Percentiles rank a stretch among this genome's conserved stretches.
These are phyloP conservation scores for Metschnikowia kofuensis DNA, from an alignment of 805 yeast genomes.

Conservation along the genomic window DNA sequence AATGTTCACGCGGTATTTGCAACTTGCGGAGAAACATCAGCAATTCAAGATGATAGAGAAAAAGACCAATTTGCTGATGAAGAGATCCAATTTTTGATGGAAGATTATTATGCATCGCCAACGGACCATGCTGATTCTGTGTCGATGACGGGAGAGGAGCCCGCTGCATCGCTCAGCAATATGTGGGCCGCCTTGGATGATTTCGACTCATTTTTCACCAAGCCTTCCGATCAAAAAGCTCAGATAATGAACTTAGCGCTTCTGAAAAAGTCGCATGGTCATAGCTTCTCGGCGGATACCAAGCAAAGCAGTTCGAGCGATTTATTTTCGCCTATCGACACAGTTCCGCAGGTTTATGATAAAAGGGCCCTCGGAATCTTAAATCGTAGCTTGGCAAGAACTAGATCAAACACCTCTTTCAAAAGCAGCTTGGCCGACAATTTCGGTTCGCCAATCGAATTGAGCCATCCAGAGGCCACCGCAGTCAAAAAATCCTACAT, in stretches of 20 bases:
- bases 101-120: conserved; percentile 47
- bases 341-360: conserved; percentile 76
- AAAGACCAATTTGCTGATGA: conserved; percentile 25
- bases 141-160: conserved; percentile 53
- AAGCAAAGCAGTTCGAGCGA: conserved; percentile 42
- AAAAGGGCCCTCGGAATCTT: conserved; percentile 74
- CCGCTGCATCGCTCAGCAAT: conserved; percentile 75
- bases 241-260: conserved; percentile 11
- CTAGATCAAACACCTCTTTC: conserved; percentile 75
- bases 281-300: conserved; percentile 62
- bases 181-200: conserved; percentile 93
- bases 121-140: conserved; percentile 42
- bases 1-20: conserved; percentile 95
- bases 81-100: conserved; percentile 55
- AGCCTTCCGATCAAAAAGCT: conserved; percentile 37
- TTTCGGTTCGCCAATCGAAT: conserved; percentile 25
- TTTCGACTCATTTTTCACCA: conserved; percentile 83
- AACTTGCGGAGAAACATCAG: conserved; percentile 58
- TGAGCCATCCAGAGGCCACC: conserved; percentile 14
- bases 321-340: conserved; percentile 54
- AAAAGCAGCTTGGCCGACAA: conserved; percentile 73
- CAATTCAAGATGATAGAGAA: conserved; percentile 25
- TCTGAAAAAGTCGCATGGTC: conserved; percentile 17
- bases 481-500: conserved; percentile 35
- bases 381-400: conserved; percentile 68